These are phyloP conservation scores for Fusarium mangiferae DNA, from an alignment of 2,329 filamentous ascomycete species.

Conservation along the genomic window DNA sequence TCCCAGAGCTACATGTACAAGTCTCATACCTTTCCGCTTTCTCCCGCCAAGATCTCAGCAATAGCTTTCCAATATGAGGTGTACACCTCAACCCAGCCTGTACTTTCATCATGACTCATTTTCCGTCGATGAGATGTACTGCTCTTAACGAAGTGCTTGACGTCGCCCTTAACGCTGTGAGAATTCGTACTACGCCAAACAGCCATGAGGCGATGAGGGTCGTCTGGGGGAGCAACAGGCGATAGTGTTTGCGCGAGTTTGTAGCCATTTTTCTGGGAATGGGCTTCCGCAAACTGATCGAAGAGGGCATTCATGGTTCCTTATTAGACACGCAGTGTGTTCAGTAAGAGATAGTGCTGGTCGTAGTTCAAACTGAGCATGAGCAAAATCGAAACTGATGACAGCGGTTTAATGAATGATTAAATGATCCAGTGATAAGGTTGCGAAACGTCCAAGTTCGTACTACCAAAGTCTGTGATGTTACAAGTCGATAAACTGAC, in stretches of 20 bases:
- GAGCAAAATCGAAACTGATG: background rate
- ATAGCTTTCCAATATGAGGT: constrained; percentile 84
- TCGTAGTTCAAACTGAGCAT: background rate
- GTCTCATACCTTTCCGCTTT: constrained; percentile 50
- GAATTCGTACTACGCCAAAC: constrained; percentile 78
- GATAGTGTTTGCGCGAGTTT: constrained; percentile 78
- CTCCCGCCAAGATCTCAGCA: constrained; percentile 73
- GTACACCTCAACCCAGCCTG: constrained; percentile 90
- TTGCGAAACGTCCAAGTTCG: background rate
- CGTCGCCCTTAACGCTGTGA: constrained; percentile 72
- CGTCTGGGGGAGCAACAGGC: constrained; percentile 71
- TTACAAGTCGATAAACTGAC: constrained; percentile 11
- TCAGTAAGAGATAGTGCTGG: constrained; percentile 1
- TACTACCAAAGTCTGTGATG: constrained; percentile 10
- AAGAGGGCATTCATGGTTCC: constrained; percentile 77
- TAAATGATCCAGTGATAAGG: background rate
- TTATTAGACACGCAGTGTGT: constrained; percentile 10
- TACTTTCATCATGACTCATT: constrained; percentile 73
- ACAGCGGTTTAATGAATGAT: background rate
- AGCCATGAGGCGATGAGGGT: constrained; percentile 73
- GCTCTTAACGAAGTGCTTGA: constrained; percentile 77
- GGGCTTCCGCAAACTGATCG: constrained; percentile 76
- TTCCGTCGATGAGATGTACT: constrained; percentile 63
- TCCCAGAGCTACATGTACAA: background rate
- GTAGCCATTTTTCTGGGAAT: constrained; percentile 73